These are phyloP conservation scores for Sporothrix euskadiensis DNA, from an alignment of 2,329 filamentous ascomycete genomes.

Conservation along the genomic window DNA sequence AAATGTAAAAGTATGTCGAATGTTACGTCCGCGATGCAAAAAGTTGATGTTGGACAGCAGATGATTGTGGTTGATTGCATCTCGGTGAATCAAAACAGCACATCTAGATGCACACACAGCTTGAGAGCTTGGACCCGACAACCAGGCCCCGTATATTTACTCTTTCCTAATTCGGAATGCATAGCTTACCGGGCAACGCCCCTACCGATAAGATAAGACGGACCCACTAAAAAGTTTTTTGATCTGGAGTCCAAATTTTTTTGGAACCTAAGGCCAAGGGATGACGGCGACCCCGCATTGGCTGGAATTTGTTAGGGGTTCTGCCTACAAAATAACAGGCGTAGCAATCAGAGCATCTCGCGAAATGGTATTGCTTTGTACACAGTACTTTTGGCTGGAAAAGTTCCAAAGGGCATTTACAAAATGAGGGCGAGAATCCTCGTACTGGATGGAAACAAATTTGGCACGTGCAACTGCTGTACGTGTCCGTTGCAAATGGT, in stretches of 20 bases:
- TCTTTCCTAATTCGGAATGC: slow-evolving; percentile 28
- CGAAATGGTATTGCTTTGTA: not conserved
- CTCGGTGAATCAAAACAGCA: slow-evolving; percentile 21
- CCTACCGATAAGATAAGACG: slow-evolving; percentile 30
- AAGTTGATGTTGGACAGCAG: slow-evolving; percentile 3
- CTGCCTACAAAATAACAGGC: not conserved
- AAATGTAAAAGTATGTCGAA: not conserved
- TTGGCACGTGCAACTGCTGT: not conserved
- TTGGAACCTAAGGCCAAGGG: not conserved
- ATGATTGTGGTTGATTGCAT: not conserved
- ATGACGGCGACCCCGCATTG: slow-evolving; percentile 21
- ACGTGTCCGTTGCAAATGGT: not conserved
- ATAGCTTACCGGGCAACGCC: slow-evolving; percentile 31
- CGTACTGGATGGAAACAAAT: not conserved
- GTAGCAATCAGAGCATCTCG: not conserved
- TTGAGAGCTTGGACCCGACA: not conserved
- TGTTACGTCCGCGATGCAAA: not conserved
- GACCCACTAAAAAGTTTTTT: slow-evolving; percentile 28
- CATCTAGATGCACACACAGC: slow-evolving; percentile 12
- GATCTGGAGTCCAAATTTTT: slow-evolving; percentile 17
- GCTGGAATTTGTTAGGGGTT: not conserved
- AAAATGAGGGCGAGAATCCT: not conserved
- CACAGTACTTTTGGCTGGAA: not conserved
- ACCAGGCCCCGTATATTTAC: slow-evolving; percentile 30
- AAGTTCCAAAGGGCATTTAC: not conserved